Evolutionary conservation across 208 protist species (phyloP).

Genomic region (Leishmania arabica): DNA sequence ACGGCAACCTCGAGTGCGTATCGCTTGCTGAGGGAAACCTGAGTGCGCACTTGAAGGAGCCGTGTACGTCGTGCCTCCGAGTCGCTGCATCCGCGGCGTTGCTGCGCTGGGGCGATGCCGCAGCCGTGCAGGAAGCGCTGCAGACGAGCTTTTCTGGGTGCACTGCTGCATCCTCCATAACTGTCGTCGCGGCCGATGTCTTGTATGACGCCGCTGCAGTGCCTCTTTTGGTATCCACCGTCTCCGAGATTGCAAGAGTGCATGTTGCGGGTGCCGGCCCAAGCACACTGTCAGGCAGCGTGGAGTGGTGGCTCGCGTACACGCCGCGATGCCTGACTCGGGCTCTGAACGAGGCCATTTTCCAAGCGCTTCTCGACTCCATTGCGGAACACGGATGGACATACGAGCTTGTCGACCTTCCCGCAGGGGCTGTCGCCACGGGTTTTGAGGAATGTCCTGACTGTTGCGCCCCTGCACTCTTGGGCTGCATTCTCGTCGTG

Average conservation of each 20-base stretch:
- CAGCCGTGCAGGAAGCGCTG: background rate
- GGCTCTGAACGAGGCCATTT: conserved; percentile 35
- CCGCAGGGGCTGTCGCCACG: conserved; percentile 6
- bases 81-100: conserved; percentile 12
- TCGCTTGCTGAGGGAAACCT: conserved; percentile 29
- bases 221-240: conserved; percentile 37
- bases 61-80: background rate
- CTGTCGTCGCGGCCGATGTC: conserved; percentile 43
- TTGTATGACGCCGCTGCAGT: conserved; percentile 36
- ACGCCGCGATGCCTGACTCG: conserved; percentile 40
- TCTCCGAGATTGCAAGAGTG: background rate
- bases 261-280: background rate
- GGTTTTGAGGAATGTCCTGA: conserved; percentile 22
- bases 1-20: conserved; percentile 43
- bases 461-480: conserved; percentile 14
- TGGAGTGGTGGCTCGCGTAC: conserved; percentile 48
- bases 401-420: conserved; percentile 11
- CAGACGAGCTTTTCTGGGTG: background rate
- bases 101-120: conserved; percentile 29
- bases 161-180: background rate
- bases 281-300: background rate
- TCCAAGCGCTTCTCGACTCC: conserved; percentile 11
- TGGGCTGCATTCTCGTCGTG: conserved; percentile 30
- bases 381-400: conserved; percentile 10
- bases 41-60: conserved; percentile 17